These are phyloP conservation scores for Pilasporangium apinafurcum DNA, from an alignment of 352 stramenopile genomes.

Conservation along the genomic window DNA sequence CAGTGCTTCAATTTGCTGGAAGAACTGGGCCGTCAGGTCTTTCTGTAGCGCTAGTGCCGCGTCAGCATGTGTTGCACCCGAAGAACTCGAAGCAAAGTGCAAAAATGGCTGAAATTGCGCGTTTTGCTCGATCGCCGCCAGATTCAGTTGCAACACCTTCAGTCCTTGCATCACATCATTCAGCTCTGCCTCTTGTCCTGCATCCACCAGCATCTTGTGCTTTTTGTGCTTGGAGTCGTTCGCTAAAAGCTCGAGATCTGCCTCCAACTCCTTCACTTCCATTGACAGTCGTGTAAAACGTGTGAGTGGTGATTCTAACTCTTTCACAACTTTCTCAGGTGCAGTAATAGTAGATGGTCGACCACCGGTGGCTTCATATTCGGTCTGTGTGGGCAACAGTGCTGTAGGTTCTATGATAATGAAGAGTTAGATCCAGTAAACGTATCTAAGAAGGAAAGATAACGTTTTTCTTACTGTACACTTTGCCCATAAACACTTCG, in stretches of 20 bases:
- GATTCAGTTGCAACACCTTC: conserved; percentile 49
- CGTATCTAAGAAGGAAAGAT: neutral
- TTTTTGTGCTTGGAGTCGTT: conserved; percentile 31
- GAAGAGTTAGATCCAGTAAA: neutral
- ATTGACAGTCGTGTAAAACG: conserved; percentile 62
- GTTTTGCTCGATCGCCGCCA: conserved; percentile 55
- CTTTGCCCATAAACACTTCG: conserved; percentile 79
- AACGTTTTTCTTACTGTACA: conserved; percentile 49
- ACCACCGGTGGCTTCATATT: conserved; percentile 33
- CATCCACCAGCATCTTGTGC: conserved; percentile 46
- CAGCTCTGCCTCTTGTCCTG: conserved; percentile 57
- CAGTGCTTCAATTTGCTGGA: conserved; percentile 55
- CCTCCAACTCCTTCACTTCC: conserved; percentile 67
- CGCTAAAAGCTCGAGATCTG: conserved; percentile 50
- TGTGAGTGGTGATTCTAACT: conserved; percentile 61
- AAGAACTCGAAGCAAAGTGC: conserved; percentile 5
- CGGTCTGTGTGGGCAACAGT: conserved; percentile 30
- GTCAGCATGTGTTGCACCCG: conserved; percentile 14
- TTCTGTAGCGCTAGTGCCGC: conserved; percentile 50
- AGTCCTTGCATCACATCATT: conserved; percentile 61
- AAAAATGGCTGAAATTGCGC: conserved; percentile 53
- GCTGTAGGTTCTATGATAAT: conserved; percentile 28
- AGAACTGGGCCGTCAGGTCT: conserved; percentile 65
- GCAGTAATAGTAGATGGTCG: neutral
- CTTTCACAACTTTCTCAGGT: conserved; percentile 10